Conservation (phyloP, 345 rosid species). For the Corymbia maculata region DNA sequence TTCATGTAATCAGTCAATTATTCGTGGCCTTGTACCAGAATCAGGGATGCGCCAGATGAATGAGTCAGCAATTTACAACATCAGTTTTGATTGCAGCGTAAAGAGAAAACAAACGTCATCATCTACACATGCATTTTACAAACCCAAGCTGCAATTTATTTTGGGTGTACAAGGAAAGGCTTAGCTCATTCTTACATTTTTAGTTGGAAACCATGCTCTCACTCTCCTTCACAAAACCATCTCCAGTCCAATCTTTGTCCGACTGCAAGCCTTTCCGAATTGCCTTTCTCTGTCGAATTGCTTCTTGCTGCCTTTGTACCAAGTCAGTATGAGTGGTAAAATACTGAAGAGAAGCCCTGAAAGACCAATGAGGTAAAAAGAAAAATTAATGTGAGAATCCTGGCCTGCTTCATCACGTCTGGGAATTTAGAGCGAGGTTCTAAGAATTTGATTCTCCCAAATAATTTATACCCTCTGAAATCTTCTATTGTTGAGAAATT, state of each 20-base stretch:
- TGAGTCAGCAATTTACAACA: not conserved
- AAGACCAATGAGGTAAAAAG: not conserved
- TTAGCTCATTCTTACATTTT: not conserved
- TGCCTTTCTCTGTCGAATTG: slow-evolving; percentile 71
- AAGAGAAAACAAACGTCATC: not conserved
- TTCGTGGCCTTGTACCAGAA: not conserved
- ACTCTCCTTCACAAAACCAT: slow-evolving; percentile 85
- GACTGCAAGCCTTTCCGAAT: slow-evolving; percentile 68
- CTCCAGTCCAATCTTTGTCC: slow-evolving; percentile 97
- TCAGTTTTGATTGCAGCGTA: not conserved
- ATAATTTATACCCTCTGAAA: slow-evolving; percentile 68
- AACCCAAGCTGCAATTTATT: not conserved
- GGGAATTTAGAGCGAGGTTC: not conserved
- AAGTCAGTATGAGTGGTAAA: slow-evolving; percentile 88
- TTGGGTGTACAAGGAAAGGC: not conserved
- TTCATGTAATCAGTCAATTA: not conserved
- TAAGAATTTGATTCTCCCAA: not conserved
- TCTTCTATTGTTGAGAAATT: slow-evolving; percentile 78
- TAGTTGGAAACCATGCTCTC: slow-evolving; percentile 97
- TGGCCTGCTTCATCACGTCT: not conserved
- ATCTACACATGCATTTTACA: not conserved
- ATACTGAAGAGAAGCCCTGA: slow-evolving; percentile 72
- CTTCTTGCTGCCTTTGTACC: slow-evolving; percentile 78
- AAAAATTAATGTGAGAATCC: not conserved
- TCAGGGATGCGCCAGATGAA: not conserved